phyloP scores from a whole-genome alignment of 352 stramenopile species.

The Phytophthora gonapodyides region DNA sequence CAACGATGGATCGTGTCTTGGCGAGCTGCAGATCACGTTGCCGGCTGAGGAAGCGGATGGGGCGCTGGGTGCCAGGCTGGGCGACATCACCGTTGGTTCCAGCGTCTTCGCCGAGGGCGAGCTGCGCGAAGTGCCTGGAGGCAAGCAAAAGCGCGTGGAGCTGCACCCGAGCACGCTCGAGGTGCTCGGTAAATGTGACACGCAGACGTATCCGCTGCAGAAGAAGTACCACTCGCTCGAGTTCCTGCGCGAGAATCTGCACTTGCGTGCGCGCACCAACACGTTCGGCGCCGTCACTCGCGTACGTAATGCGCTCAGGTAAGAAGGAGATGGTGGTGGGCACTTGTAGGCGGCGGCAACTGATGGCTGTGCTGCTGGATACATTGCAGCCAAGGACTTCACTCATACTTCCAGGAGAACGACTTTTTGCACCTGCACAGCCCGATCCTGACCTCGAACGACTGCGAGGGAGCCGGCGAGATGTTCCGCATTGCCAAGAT shows the following conservation, averaged over 20 bases:
- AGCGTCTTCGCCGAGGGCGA: conserved; percentile 91
- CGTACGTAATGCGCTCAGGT: conserved; percentile 92
- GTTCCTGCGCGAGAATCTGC: conserved; percentile 96
- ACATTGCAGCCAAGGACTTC: conserved; percentile 56
- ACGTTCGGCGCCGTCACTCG: conserved; percentile 95
- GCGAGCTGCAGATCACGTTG: conserved; percentile 92
- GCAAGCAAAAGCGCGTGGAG: conserved; percentile 93
- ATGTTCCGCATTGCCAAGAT: conserved; percentile 95
- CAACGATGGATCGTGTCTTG: conserved; percentile 94
- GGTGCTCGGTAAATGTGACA: conserved; percentile 93
- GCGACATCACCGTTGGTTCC: conserved; percentile 92
- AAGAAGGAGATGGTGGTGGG: conserved; percentile 21
- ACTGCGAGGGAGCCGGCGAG: conserved; percentile 98
- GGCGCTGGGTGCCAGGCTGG: conserved; percentile 60
- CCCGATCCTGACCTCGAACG: conserved; percentile 96
- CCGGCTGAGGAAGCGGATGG: conserved; percentile 51
- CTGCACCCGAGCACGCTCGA: conserved; percentile 83
- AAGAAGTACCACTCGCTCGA: conserved; percentile 99
- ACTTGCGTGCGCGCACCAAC: conserved; percentile 97
- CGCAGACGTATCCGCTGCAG: conserved; percentile 95
- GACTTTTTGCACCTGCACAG: conserved; percentile 88
- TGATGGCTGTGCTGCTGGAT: background rate
- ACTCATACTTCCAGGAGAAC: conserved; percentile 78
- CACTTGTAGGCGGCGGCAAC: conserved; percentile 1
- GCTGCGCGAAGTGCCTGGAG: conserved; percentile 86